Evolutionary conservation across 306 rosid genomes (phyloP), one percentile per base, ranked within the genome.

Genomic region (Ammopiptanthus mongolicus): DNA sequence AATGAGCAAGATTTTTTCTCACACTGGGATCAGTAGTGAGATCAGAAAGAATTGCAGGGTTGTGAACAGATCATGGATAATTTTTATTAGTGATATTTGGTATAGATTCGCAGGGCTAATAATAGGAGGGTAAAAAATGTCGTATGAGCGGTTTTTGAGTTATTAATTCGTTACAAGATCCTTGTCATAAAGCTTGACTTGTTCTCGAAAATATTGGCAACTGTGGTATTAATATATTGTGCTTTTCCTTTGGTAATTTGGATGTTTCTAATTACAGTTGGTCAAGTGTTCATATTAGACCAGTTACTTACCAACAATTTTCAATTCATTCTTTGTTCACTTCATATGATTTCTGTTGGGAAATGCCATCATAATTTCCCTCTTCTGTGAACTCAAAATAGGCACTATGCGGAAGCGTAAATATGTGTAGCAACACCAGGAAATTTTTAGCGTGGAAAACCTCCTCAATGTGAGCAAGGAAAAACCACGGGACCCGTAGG

Each of bases 31-130:
- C 6, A 23, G n/a, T n/a, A 28, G 90, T 0, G 93, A 94, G 69
- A 83, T 90, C 23, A 86, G 98, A 71, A 85, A 17, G 68, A 90
- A 87, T 8, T 91, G 97, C 61, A 78, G 91, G 74, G n/a, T n/a
- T n/a, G n/a, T n/a, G 0, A 93, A 90, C 58, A 87, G 48, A 83
- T 67, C 23, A 25, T 12, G n/a, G 14, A 31, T 23, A 83, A 11
- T 21, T 10, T 28, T 46, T 22, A 0, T 21, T 2, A 1, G 0
- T 58, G 0, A 15, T 31, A 5, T 64, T 64, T 1, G 21, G 3
- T 15, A 13, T 66, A 28, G 21, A 12, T 33, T 15, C 34, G 67
- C 9, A 33, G 19, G 53, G 48, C 6, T 29, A 31, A 29, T n/a
- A n/a, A n/a, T n/a, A n/a, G n/a, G n/a, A n/a, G n/a, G n/a, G n/a